Evolutionary conservation across 208 protist species (phyloP), one percentile per base, ranked within the genome.

Genomic region (Leishmania martiniquensis): DNA sequence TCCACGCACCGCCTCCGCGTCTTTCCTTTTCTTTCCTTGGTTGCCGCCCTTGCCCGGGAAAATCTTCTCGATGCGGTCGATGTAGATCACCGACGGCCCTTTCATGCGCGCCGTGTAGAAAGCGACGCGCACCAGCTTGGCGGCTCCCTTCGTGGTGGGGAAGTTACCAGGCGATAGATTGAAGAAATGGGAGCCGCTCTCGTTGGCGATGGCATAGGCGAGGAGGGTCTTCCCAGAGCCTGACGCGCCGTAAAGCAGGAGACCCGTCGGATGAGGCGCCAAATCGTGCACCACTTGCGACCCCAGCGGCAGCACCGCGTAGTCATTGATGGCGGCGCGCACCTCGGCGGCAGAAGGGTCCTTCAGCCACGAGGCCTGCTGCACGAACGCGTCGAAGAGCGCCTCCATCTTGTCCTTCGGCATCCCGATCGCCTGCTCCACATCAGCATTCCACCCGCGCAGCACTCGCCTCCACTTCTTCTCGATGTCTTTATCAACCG

Each of bases 41-140:
- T 89, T 88, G 72, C 42, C 65, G 45, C 76, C 85, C 49, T 88
- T 89, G 29, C 81, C 89, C 0, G 84, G 77, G 62, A 98, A 98
- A 15, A 99, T 86, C 55, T 91, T 90, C 71, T 99, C 97, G 57
- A 97, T 82, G 69, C 93, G 84, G 76, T 98, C 97, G 42, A 99
- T 94, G 89, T 98, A 98, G 73, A 99, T 98, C 20, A 99, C 87
- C 55, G 96, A 96, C 7, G 98, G 98, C 17, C 86, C 91, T 68
- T 84, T 88, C 72, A 96, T 89, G 52, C 91, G 92, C 1, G 98
- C 98, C 1, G 98, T 75, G 81, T 98, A 92, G 85, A 99, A 98
- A 63, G 97, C 89, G 34, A 94, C 84, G 75, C 95, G 90, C 76
- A 98, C 89, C 72, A 95, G 86, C 78, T 92, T 95, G 37, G 81